Base-by-base conservation (phyloP, 2,329 filamentous ascomycete genomes). In the Periconia sp. region DNA sequence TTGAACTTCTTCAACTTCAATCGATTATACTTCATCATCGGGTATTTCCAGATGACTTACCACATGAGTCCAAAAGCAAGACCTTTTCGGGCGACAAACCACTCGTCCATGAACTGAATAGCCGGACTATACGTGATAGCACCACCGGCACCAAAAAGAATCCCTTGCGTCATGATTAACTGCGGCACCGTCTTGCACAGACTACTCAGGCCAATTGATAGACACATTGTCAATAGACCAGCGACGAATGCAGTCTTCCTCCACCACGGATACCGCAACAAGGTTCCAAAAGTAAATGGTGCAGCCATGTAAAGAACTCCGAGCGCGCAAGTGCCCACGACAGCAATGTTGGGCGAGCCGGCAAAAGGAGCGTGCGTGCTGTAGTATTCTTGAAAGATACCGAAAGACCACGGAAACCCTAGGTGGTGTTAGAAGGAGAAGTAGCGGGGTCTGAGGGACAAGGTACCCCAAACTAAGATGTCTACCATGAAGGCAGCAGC, bases 331-430 rank as follows among this genome's bases (percentile, higher is more conserved):
- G 84, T 88, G 1, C 86, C 86, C 40, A 89, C 82, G 11, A 83
- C 73, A 21, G 84, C 77, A 36, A 87, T 82, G 19, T 75, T 72
- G 0, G 76, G 61, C 7, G 62, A 75, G 2, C 76, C 76, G 3
- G 70, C 68, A 41, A 88, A 88, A 1, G 81, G 79, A 4, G 75
- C 75, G 44, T 84, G 76, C 1, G 73, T 78, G 24, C 74, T 78
- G 63, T 89, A 89, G 65, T 87, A 86, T 37, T 85, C 78, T 54
- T 88, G 84, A 57, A 89, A 88, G 17, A 89, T 77, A 30, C 86
- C 86, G 61, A 85, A 89, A 0, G 83, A 78, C 42, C 84, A 84
- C 0, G 84, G 81, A 43, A 88, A 87, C 2, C 85, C 84, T 87
- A 19, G 0, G 15, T 21, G 30, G 6, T 10, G 23, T 59, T 26